Conservation (phyloP, 1,284 basidiomycete species). For the Sporisorium reilianum region DNA sequence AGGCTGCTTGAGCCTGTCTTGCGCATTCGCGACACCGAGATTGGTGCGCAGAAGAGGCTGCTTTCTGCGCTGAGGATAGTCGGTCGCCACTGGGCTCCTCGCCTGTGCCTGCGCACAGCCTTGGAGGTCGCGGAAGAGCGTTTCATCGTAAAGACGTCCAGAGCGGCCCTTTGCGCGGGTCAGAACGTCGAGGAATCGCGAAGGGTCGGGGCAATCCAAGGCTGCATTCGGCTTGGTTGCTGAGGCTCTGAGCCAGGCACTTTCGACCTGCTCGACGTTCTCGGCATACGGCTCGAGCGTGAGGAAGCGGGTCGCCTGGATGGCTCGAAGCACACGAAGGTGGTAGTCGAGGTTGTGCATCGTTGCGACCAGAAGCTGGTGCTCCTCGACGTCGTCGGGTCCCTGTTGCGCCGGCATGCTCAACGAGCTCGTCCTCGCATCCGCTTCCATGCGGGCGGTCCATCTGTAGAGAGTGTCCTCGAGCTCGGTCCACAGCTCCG, state of each 20-base stretch:
- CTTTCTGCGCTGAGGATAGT: neutral
- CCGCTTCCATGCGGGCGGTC: slow-evolving; percentile 12
- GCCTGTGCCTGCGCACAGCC: neutral
- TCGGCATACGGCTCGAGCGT: slow-evolving; percentile 28
- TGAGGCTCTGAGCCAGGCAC: slow-evolving; percentile 14
- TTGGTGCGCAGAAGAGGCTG: neutral
- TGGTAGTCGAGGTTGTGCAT: slow-evolving; percentile 12
- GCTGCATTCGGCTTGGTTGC: neutral
- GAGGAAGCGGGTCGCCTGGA: slow-evolving; percentile 22
- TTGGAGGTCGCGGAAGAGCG: neutral
- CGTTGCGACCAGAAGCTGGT: slow-evolving; percentile 1
- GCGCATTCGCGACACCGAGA: neutral
- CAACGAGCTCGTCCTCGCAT: neutral
- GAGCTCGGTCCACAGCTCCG: slow-evolving; percentile 28
- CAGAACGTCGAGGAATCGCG: slow-evolving; percentile 8
- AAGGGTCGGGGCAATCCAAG: slow-evolving; percentile 3
- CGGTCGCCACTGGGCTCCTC: neutral
- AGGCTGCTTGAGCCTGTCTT: neutral
- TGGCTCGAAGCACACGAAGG: slow-evolving; percentile 11
- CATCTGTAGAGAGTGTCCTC: slow-evolving; percentile 22
- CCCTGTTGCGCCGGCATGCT: neutral
- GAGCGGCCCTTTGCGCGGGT: slow-evolving; percentile 1
- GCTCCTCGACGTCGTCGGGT: slow-evolving; percentile 33
- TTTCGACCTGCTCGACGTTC: slow-evolving; percentile 14
- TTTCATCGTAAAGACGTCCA: slow-evolving; percentile 11